phyloP scores from a whole-genome alignment of 805 yeast species.

The Lachancea lanzarotensis region DNA sequence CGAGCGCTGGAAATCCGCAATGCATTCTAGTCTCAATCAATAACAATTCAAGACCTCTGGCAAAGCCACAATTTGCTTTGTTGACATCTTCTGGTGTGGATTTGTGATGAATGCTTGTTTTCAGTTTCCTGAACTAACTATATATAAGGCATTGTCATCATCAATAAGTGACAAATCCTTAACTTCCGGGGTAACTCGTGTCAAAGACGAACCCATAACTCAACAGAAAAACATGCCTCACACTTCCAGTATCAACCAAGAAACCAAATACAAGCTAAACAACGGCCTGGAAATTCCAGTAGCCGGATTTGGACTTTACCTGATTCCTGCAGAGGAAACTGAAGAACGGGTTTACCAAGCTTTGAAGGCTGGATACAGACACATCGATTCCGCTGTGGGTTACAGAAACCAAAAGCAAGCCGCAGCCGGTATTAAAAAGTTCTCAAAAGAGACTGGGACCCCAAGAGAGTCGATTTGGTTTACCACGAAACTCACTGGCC shows the following conservation, averaged over 20 bases:
- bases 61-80: too few species aligned
- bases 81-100: too few species aligned
- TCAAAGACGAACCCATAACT: too few species aligned
- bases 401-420: conserved; percentile 60
- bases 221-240: too few species aligned
- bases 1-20: too few species aligned
- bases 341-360: conserved; percentile 47
- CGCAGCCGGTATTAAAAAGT: conserved; percentile 52
- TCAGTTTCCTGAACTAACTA: too few species aligned
- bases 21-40: too few species aligned
- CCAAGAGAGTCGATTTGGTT: conserved; percentile 49
- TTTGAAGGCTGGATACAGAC: conserved; percentile 61
- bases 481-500: conserved; percentile 71
- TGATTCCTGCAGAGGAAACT: conserved; percentile 36
- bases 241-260: conserved; percentile 36
- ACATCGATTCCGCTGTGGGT: conserved; percentile 61
- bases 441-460: conserved; percentile 40
- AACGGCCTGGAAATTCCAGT: conserved; percentile 52
- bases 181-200: too few species aligned
- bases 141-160: too few species aligned
- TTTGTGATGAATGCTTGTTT: too few species aligned
- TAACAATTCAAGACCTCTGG: too few species aligned
- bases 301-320: conserved; percentile 51
- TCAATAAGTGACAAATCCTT: too few species aligned
- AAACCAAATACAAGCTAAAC: conserved; percentile 43